Conservation (phyloP, 148 eudicot species). For the Rhododendron williamsianum region DNA sequence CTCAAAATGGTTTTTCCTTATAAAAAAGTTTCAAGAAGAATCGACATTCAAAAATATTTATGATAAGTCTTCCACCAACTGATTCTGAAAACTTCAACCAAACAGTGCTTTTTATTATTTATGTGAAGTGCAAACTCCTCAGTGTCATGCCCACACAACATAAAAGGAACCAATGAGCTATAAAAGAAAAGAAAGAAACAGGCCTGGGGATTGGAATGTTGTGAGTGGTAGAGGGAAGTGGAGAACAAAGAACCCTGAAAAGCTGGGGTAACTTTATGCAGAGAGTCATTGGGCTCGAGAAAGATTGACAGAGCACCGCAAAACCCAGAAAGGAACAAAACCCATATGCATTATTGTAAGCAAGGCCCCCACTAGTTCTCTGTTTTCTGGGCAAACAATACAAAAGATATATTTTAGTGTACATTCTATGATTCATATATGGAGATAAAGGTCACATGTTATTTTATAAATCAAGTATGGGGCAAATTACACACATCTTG, state of each 20-base stretch:
- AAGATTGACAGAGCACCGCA: conserved; percentile 19
- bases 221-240: background rate
- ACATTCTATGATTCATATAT: background rate
- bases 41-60: background rate
- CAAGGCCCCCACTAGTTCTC: background rate
- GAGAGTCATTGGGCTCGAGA: conserved; percentile 25
- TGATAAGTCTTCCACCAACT: background rate
- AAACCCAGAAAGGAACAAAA: conserved; percentile 2
- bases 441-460: background rate
- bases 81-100: background rate
- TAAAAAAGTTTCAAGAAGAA: background rate
- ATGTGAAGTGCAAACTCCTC: background rate
- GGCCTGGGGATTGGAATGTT: background rate
- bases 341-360: background rate
- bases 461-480: too few relatives aligned
- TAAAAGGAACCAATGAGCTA: background rate
- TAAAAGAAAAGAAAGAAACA: background rate
- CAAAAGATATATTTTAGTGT: background rate
- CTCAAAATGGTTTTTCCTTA: background rate
- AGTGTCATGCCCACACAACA: background rate
- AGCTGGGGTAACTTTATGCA: conserved; percentile 8
- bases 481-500: too few relatives aligned
- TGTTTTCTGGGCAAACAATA: background rate
- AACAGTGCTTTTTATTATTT: background rate
- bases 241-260: conserved; percentile 9